Base-by-base conservation (phyloP, 805 yeast species). In the Kodamaea restingae region DNA sequence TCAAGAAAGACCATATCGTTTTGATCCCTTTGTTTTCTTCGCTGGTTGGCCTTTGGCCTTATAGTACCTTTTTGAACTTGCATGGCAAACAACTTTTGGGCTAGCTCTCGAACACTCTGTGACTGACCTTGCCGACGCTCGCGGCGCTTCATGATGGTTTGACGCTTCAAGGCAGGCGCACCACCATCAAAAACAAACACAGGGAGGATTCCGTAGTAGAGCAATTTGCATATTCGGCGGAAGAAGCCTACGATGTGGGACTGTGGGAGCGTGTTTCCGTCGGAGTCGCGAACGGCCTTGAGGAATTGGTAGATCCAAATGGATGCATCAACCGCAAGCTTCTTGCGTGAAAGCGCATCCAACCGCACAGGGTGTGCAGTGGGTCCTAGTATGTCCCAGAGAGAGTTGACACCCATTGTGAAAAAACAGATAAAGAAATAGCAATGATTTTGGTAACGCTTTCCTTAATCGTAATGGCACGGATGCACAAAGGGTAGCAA, bases 291-390 rank as follows among this genome's bases (percentile, higher is more conserved):
- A 15, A 93, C 95, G 1, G 98, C 98, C 58, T 91, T 93, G 47
- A 93, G 67, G 55, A 93, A 93, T 59, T 93, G 99, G 56, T 93
- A 93, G 39, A 93, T 84, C 99, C 99, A 93, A 47, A 93, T 93
- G 2, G 98, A 91, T 1, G 98, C 99, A 69, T 93, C 99, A 6
- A 93, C 91, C 0, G 98, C 98, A 51, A 93, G 67, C 38, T 75
- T 70, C 55, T 82, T 84, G 42, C 88, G 80, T 15, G 84, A 75
- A 25, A 93, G 70, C 0, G 95, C 81, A 57, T 91, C 98, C 20
- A 93, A 71, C 39, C 91, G 73, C 2, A 93, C 95, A 0, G 99
- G 96, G 36, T 84, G 71, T 0, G 98, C 93, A 0, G 91, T 77
- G 0, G 96, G 95, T 4, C 88, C 95, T 2, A 91, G 70, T 8